Evolutionary conservation across 1,284 basidiomycete species (phyloP).

Genomic region (Naganishia sp.): DNA sequence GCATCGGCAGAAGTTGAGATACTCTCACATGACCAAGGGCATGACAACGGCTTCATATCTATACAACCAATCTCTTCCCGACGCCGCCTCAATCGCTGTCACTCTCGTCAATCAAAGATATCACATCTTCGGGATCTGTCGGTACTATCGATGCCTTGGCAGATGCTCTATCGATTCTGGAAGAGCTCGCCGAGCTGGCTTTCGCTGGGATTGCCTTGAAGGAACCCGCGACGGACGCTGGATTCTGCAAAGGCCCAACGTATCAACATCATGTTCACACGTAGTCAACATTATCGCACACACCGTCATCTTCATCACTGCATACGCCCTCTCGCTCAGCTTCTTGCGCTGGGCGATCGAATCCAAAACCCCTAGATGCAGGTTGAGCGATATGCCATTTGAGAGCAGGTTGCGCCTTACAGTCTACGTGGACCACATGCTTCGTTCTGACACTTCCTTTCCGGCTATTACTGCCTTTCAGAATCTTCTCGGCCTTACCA

Average conservation of each 20-base stretch:
- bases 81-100: neutral
- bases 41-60: too few relatives aligned
- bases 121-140: neutral
- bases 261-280: neutral
- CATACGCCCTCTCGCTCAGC: slow-evolving; percentile 48
- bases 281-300: too few relatives aligned
- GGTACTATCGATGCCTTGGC: neutral
- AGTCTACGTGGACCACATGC: slow-evolving; percentile 49
- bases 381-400: neutral
- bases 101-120: neutral
- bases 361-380: slow-evolving; percentile 47
- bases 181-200: neutral
- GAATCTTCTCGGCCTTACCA: slow-evolving; percentile 51
- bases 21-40: too few relatives aligned
- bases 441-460: slow-evolving; percentile 39
- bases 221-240: neutral
- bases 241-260: neutral
- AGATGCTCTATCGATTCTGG: neutral
- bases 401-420: slow-evolving; percentile 38
- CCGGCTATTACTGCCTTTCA: slow-evolving; percentile 41
- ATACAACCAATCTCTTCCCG: too few relatives aligned
- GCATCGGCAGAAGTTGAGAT: too few relatives aligned
- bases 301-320: slow-evolving; percentile 37
- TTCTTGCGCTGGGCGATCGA: slow-evolving; percentile 42
- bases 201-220: too few relatives aligned